A percentile compares a stretch with the other conserved stretches of the same genome.
These are phyloP conservation scores for Monilinia polystroma DNA, from an alignment of 2,329 filamentous ascomycete genomes.

Conservation along the genomic window DNA sequence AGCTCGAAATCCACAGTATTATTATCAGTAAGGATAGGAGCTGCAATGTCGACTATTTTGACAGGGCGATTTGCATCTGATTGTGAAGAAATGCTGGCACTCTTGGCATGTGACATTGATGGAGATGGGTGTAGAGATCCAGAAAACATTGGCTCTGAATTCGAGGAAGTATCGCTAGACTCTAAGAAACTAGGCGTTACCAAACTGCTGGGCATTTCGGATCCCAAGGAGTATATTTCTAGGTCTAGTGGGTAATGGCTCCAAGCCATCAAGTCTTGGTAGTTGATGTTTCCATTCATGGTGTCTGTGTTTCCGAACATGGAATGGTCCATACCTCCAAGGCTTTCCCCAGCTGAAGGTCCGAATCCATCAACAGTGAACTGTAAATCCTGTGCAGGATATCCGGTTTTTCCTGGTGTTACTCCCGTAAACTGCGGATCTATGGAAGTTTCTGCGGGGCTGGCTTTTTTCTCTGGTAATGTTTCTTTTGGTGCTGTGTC, in stretches of 20 bases:
- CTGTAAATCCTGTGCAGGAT: constrained; percentile 15
- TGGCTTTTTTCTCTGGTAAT: constrained; percentile 1
- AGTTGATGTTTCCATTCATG: constrained; percentile 40
- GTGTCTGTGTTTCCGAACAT: constrained; percentile 24
- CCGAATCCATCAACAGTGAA: constrained; percentile 19
- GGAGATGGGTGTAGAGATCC: constrained; percentile 22
- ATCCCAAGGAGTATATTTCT: constrained; percentile 39
- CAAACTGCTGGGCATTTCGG: constrained; percentile 14
- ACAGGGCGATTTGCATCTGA: constrained; percentile 6
- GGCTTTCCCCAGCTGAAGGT: constrained; percentile 12
- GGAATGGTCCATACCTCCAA: constrained; percentile 15
- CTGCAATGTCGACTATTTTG: constrained; percentile 9
- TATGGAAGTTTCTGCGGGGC: background rate
- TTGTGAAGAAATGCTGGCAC: constrained; percentile 23
- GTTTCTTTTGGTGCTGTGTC: constrained; percentile 15
- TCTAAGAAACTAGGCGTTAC: constrained; percentile 15
- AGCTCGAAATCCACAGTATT: constrained; percentile 49
- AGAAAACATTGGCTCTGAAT: constrained; percentile 14
- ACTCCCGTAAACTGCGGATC: constrained; percentile 15
- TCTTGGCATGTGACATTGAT: constrained; percentile 24
- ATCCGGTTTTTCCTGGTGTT: constrained; percentile 5
- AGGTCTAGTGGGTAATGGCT: constrained; percentile 47
- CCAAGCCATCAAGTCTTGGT: constrained; percentile 49
- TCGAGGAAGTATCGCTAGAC: constrained; percentile 16
- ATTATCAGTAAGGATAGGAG: constrained; percentile 32